phyloP scores from a whole-genome alignment of 2,329 filamentous ascomycete species.

The Xylariaceae sp. region DNA sequence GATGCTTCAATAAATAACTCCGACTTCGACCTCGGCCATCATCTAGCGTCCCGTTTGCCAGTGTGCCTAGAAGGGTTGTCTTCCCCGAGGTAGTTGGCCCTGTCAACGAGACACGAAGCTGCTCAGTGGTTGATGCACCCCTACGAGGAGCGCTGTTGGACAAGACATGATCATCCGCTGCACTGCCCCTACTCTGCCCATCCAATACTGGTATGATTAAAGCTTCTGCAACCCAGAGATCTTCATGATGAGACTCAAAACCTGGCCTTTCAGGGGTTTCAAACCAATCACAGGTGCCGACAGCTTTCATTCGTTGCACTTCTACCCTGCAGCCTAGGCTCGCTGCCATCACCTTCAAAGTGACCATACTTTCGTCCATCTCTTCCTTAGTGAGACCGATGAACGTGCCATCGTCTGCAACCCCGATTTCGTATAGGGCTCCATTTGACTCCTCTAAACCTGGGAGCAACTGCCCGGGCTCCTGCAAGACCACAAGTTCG shows the following conservation, averaged over 20 bases:
- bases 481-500: conserved; percentile 44
- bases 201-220: conserved; percentile 72
- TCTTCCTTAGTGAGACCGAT: conserved; percentile 86
- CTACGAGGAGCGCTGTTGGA: conserved; percentile 34
- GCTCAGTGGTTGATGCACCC: conserved; percentile 57
- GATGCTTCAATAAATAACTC: conserved; percentile 82
- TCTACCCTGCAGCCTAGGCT: conserved; percentile 84
- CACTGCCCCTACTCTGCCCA: conserved; percentile 26
- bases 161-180: conserved; percentile 22
- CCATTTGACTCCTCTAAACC: conserved; percentile 90
- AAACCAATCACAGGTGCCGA: conserved; percentile 78
- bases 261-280: conserved; percentile 39
- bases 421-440: conserved; percentile 92
- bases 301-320: conserved; percentile 73
- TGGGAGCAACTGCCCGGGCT: conserved; percentile 59
- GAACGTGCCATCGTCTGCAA: conserved; percentile 89
- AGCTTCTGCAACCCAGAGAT: conserved; percentile 85
- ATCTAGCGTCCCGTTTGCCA: conserved; percentile 83
- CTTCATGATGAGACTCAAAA: conserved; percentile 40
- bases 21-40: conserved; percentile 90
- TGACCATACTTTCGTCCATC: conserved; percentile 83
- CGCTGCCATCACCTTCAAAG: conserved; percentile 83
- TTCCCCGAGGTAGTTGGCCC: conserved; percentile 91
- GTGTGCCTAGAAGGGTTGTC: conserved; percentile 80
- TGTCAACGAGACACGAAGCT: conserved; percentile 80